Conservation (phyloP, 495 filamentous ascomycete species). For the Podospora pseudocomata region DNA sequence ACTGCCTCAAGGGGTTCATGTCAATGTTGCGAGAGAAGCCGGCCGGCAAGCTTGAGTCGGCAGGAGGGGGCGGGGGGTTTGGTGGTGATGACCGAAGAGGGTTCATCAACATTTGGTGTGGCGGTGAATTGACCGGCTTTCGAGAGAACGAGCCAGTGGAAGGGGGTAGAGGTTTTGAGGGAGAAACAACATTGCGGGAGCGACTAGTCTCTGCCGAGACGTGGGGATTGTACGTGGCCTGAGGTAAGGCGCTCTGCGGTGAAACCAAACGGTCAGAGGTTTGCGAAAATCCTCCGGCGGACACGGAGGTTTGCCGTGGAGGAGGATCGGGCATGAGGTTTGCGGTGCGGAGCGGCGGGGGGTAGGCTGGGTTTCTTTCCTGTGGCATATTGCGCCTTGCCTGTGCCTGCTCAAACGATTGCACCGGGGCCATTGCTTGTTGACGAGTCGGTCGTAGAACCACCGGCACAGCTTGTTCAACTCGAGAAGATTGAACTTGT, state of each 20-base stretch:
- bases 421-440: neutral
- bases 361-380: neutral
- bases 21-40: slow-evolving; percentile 6
- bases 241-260: neutral
- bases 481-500: neutral
- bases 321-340: neutral
- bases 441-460: neutral
- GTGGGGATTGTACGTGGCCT: neutral
- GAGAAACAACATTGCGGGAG: neutral
- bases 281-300: neutral
- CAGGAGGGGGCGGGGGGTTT: neutral
- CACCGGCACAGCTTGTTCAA: neutral
- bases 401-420: neutral
- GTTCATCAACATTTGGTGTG: neutral
- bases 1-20: neutral
- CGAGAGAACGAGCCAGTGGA: neutral
- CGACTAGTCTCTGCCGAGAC: slow-evolving; percentile 1
- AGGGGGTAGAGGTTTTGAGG: neutral
- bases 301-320: neutral
- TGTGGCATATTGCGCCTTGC: neutral
- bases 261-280: neutral
- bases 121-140: slow-evolving; percentile 11
- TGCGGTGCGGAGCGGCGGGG: neutral
- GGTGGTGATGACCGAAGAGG: neutral
- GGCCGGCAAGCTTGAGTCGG: neutral